These are phyloP conservation scores for Tillandsia fasciculata DNA, from an alignment of 176 grass and related monocot species.

Conservation along the genomic window DNA sequence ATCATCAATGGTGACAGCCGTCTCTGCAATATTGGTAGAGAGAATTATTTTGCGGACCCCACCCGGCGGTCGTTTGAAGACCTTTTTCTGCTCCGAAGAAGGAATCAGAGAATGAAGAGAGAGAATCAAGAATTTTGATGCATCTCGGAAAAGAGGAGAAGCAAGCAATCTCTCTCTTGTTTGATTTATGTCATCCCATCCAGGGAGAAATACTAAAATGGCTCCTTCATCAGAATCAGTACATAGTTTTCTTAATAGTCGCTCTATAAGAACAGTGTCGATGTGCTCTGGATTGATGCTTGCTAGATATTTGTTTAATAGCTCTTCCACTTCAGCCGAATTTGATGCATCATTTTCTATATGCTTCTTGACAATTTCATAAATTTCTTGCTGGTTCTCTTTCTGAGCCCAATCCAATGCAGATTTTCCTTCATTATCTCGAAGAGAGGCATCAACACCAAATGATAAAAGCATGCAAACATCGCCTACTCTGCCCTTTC, in stretches of 20 bases:
- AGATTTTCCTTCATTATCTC: slow-evolving; percentile 49
- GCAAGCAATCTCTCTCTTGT: slow-evolving; percentile 62
- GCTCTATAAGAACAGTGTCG: slow-evolving; percentile 65
- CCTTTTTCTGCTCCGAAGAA: slow-evolving; percentile 80
- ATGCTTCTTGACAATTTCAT: slow-evolving; percentile 67
- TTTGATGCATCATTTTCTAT: slow-evolving; percentile 44
- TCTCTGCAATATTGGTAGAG: slow-evolving; percentile 97
- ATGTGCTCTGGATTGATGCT: slow-evolving; percentile 65
- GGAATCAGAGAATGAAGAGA: slow-evolving; percentile 96
- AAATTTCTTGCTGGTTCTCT: slow-evolving; percentile 62
- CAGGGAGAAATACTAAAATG: slow-evolving; percentile 87
- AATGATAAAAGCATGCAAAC: slow-evolving; percentile 91
- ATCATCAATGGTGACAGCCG: slow-evolving; percentile 95
- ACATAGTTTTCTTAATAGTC: slow-evolving; percentile 71
- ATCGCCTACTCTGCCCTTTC: slow-evolving; percentile 74
- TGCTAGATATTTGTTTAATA: slow-evolving; percentile 74
- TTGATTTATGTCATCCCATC: slow-evolving; percentile 97
- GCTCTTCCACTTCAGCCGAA: slow-evolving; percentile 50
- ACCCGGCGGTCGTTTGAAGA: slow-evolving; percentile 54
- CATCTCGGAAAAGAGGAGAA: slow-evolving; percentile 53
- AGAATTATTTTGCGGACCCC: slow-evolving; percentile 94
- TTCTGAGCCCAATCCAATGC: slow-evolving; percentile 68
- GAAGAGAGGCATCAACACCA: slow-evolving; percentile 69
- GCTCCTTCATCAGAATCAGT: slow-evolving; percentile 72
- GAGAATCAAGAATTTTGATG: slow-evolving; percentile 63